Base-by-base conservation (phyloP, 176 grass and related monocot species). In the Tuctoria greenei region DNA sequence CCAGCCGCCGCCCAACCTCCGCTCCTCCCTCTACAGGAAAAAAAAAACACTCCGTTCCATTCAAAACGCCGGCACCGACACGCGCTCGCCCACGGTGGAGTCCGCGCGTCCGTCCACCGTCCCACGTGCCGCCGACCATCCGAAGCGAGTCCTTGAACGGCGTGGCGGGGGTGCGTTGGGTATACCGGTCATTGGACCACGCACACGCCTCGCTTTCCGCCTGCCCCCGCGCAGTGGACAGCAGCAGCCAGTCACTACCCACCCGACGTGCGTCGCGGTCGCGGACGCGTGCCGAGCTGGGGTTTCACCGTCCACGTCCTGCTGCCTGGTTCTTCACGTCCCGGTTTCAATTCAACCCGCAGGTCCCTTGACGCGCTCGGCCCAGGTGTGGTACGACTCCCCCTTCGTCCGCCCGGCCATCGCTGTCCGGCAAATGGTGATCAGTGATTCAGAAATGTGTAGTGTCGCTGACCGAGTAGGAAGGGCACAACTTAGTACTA, bases 161-260 rank as follows among this genome's bases (percentile, higher is more conserved):
- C 18, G 70, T 66, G 62, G 62, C 62, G n/a, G n/a, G 50, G 62
- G 38, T 49, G 41, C 5, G 73, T 62, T 75, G 25, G 57, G 57
- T 62, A 34, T 25, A n/a, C 38, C 8, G 73, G 58, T 63, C 58
- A 41, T 57, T 36, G 58, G 15, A n/a, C n/a, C n/a, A n/a, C n/a
- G n/a, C n/a, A n/a, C n/a, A n/a, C 67, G 66, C 31, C 9, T 84
- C 82, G 82, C 82, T 27, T 40, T 78, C 81, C 2, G 51, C 70
- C 24, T 28, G 37, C 3, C 44, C 45, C 26, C 58, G 26, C 64
- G 27, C 18, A 12, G 36, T 59, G 14, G 54, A 6, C 63, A 64
- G 37, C 63, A 9, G 0, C 34, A 3, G 42, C 43, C 38, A 4
- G 8, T n/a, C n/a, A 7, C 38, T 39, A 4, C 8, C 43, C 43